These are phyloP conservation scores for Passalora sequoiae DNA, from an alignment of 2,329 filamentous ascomycete genomes.

Conservation along the genomic window DNA sequence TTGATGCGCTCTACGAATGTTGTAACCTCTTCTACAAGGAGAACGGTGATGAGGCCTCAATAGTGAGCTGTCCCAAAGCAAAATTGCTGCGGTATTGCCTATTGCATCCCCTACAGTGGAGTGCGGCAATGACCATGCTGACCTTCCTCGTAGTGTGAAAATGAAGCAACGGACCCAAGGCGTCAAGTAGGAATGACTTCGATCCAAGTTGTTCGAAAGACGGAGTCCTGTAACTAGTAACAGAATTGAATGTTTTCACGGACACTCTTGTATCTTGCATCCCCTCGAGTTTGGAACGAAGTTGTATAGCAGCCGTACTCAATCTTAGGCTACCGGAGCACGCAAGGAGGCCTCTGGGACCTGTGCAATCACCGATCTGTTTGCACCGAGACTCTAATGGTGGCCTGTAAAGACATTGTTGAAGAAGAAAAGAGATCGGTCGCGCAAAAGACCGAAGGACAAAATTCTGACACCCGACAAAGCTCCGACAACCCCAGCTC, in stretches of 20 bases:
- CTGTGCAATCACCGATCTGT: slow-evolving; percentile 91
- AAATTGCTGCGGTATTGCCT: slow-evolving; percentile 61
- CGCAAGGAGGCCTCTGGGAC: slow-evolving; percentile 71
- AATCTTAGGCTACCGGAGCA: slow-evolving; percentile 97
- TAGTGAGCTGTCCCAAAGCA: slow-evolving; percentile 80
- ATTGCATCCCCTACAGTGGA: no score
- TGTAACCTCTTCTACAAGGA: slow-evolving; percentile 82
- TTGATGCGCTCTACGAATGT: slow-evolving; percentile 88
- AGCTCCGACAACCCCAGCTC: not conserved
- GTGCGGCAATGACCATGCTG: no score
- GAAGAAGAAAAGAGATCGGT: slow-evolving; percentile 39
- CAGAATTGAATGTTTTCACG: no score
- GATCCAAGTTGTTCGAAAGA: no score
- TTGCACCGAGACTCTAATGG: slow-evolving; percentile 99
- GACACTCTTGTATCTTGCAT: slow-evolving; percentile 39
- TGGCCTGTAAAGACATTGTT: slow-evolving; percentile 74
- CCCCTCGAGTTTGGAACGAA: slow-evolving; percentile 42
- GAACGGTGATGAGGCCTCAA: slow-evolving; percentile 69
- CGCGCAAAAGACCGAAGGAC: not conserved
- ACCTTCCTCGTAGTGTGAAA: slow-evolving; percentile 56
- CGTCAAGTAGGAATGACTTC: slow-evolving; percentile 22
- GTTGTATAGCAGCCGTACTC: slow-evolving; percentile 53
- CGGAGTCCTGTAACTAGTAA: no score
- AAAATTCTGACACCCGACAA: not conserved
- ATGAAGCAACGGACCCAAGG: slow-evolving; percentile 66